Base-by-base conservation (phyloP, 768 basidiomycete genomes). In the Boletus sp. region DNA sequence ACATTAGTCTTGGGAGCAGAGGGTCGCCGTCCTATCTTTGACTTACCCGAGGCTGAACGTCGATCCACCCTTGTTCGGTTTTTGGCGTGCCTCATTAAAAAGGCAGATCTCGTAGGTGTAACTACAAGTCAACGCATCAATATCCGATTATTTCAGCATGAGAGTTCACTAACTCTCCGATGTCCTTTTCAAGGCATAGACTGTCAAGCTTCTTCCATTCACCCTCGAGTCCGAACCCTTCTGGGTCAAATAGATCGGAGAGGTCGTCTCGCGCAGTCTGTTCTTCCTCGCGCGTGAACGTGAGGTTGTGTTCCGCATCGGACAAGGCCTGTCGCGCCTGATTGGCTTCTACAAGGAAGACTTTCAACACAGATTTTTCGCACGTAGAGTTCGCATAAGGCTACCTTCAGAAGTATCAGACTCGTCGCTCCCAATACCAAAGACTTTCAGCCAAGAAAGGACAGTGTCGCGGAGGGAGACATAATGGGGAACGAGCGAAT, bases 141-240 rank as follows among this genome's bases (percentile, higher is more conserved):
- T 41, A 60, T 45, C 28, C 5, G 17, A 17, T 1, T 3, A n/a
- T 33, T 29, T 20, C 28, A 20, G n/a, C 11, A 18, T 6, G 28
- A 35, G 4, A 33, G n/a, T 51, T 39, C 24, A 87, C 94, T 69
- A 66, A 97, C 92, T 97, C 96, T 79, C 97, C 96, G 5, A 82
- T 78, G 52, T 95, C 83, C 67, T 85, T 89, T 67, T 85, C 83
- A 12, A 98, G 69, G 64, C 96, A 98, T 1, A 79, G 76, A 6
- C 83, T 81, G 20, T 95, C 89, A 7, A 99, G 81, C 75, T 96
- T 97, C 80, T 96, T 96, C 93, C 93, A 99, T 75, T 97, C 92
- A 49, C 92, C 96, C 29, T 91, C 78, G 1, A 75, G 69, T 18
- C 94, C 94, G 62, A 89, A 97, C 36, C 80, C 81, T 18, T 83